Base-by-base conservation (phyloP, 192 early-diverging fungal genomes). In the Martensiomyces pterosporus region DNA sequence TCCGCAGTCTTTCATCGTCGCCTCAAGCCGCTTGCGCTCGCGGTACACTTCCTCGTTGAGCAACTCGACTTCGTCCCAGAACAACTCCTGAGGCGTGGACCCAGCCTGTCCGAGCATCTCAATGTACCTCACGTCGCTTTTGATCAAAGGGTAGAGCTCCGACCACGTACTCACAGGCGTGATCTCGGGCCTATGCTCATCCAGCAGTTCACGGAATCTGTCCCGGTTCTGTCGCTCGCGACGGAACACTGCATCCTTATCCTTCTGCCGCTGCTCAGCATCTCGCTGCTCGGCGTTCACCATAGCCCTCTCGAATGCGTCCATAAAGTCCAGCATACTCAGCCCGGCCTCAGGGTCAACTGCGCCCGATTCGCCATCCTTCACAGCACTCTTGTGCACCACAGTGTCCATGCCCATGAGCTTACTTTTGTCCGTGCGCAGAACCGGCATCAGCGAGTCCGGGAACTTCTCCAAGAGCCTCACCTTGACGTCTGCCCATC, bases 41-140 rank as follows among this genome's bases (percentile, higher is more conserved):
- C 80, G 67, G 53, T 88, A 80, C 13, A 85, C 73, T 12, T 76
- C 62, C 23, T 95, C 90, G 15, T 90, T 86, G 2, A 97, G 64
- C 18, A 86, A 80, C 47, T 91, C 83, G 10, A 94, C 59, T 3
- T 84, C 49, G 60, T 98, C 96, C 89, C 93, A 95, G 62, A 95
- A 98, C 24, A 98, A 52, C 36, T 98, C 96, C 24, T 93, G 57
- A 1, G 96, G 93, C 6, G 82, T 81, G 3, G 91, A 91, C 8
- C 91, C 93, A 2, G 81, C 67, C 55, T 90, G 83, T 0, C 90
- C 90, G 3, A 98, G 76, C 56, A 92, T 82, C 6, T 78, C 55
- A 1, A 36, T 49, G 45, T 89, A 94, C 15, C 86, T 69, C 14
- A 64, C 45, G 49, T 97, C 91, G 0, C 78, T 66, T 26, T 84